These are phyloP conservation scores for Capronia coronata DNA, from an alignment of 2,329 filamentous ascomycete species.

Conservation along the genomic window DNA sequence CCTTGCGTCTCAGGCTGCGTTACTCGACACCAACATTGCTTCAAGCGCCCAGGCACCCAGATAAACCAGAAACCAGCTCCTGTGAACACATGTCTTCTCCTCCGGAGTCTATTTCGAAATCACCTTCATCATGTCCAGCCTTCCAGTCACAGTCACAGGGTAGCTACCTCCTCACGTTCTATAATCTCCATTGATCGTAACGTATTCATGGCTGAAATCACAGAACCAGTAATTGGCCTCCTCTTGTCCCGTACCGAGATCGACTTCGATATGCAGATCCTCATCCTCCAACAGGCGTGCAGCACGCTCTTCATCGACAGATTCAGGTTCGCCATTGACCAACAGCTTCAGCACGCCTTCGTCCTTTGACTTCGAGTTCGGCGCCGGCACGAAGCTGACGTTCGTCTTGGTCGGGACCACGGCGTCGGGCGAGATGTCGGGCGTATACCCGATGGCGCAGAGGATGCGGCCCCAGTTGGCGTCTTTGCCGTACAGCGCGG, in stretches of 20 bases:
- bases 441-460: conserved; percentile 77
- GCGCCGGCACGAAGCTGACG: conserved; percentile 55
- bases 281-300: conserved; percentile 55
- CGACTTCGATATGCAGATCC: conserved; percentile 56
- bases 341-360: conserved; percentile 49
- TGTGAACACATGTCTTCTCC: no score
- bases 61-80: no score
- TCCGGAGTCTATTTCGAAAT: no score
- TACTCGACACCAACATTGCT: no score
- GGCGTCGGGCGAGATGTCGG: conserved; percentile 29
- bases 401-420: conserved; percentile 52
- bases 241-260: conserved; percentile 46
- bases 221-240: conserved; percentile 60
- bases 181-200: conserved; percentile 64
- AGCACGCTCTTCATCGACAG: conserved; percentile 55
- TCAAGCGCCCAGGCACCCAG: no score
- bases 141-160: no score
- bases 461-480: conserved; percentile 98
- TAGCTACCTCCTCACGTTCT: no score
- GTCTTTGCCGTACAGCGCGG: conserved; percentile 90
- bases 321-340: conserved; percentile 56
- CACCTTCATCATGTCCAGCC: no score
- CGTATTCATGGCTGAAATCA: conserved; percentile 64
- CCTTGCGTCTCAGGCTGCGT: no score
- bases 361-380: conserved; percentile 42